phyloP scores from a whole-genome alignment of 768 basidiomycete genomes.

The Mycena indigotica region DNA sequence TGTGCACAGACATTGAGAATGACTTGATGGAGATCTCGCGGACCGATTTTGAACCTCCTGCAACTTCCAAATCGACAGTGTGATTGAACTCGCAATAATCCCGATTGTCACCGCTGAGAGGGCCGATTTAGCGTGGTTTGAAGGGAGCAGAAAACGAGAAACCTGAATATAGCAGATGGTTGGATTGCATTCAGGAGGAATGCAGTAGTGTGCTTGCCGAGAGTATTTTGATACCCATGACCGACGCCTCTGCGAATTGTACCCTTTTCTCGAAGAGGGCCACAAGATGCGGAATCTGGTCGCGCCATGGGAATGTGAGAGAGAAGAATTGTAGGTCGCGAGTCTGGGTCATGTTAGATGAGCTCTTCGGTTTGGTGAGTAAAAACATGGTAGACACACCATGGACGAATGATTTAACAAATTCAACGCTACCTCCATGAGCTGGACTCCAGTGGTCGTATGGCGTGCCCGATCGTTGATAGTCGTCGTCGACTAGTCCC shows the following conservation, averaged over 20 bases:
- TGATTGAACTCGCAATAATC: slow-evolving; percentile 86
- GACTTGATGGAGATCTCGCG: slow-evolving; percentile 89
- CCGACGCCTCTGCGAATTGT: slow-evolving; percentile 77
- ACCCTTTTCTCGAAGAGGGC: slow-evolving; percentile 72
- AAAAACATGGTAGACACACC: slow-evolving; percentile 39
- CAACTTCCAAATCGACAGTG: slow-evolving; percentile 31
- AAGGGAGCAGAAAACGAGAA: slow-evolving; percentile 22
- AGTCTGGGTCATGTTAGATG: slow-evolving; percentile 26
- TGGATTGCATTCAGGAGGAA: slow-evolving; percentile 71
- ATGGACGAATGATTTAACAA: slow-evolving; percentile 48
- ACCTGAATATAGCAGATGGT: slow-evolving; percentile 77
- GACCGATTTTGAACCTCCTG: slow-evolving; percentile 32
- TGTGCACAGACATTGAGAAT: slow-evolving; percentile 75
- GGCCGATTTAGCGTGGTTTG: too few relatives aligned
- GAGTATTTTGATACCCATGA: slow-evolving; percentile 77
- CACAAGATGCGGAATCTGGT: slow-evolving; percentile 73
- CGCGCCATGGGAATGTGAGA: slow-evolving; percentile 86
- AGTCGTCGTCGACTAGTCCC: slow-evolving; percentile 82
- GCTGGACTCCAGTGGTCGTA: slow-evolving; percentile 62
- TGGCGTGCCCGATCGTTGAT: slow-evolving; percentile 54
- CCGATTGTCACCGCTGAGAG: slow-evolving; percentile 74
- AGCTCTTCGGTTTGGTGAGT: not conserved
- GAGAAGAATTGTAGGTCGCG: slow-evolving; percentile 65
- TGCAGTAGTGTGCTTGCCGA: slow-evolving; percentile 76
- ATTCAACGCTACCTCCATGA: slow-evolving; percentile 58